phyloP scores from a whole-genome alignment of 208 protist species.

The Leishmania aethiopica region DNA sequence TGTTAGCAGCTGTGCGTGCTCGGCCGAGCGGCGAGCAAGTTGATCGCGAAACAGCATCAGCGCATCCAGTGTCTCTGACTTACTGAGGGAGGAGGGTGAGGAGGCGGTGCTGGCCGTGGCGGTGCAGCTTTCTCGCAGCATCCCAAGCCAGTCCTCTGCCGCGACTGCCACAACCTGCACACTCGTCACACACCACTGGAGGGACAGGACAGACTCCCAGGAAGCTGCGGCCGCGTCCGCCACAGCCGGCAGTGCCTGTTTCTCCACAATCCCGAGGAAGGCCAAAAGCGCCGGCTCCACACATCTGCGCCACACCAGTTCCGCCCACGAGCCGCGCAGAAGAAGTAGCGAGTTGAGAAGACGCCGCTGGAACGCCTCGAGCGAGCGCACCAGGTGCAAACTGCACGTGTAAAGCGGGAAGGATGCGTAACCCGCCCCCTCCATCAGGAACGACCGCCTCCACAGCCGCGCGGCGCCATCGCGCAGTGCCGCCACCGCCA shows the following conservation, averaged over 20 bases:
- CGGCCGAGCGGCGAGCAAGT: conserved; percentile 20
- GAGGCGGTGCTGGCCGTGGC: not conserved
- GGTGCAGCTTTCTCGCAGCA: conserved; percentile 29
- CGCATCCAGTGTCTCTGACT: conserved; percentile 24
- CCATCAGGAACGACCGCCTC: conserved; percentile 47
- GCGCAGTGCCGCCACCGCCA: conserved; percentile 35
- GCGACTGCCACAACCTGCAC: conserved; percentile 27
- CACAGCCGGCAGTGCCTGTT: not conserved
- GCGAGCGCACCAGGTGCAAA: conserved; percentile 48
- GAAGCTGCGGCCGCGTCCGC: not conserved
- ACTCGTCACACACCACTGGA: conserved; percentile 31
- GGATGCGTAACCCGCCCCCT: not conserved
- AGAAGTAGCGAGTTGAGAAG: conserved; percentile 40
- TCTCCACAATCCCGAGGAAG: conserved; percentile 24
- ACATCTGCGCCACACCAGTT: conserved; percentile 17
- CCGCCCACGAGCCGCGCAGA: conserved; percentile 7
- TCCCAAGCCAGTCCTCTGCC: conserved; percentile 42
- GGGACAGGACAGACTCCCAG: conserved; percentile 21
- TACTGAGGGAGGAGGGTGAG: not conserved
- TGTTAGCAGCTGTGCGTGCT: conserved; percentile 15
- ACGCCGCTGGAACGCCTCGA: conserved; percentile 62
- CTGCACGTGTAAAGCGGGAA: conserved; percentile 29
- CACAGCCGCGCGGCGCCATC: conserved; percentile 47
- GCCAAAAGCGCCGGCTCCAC: conserved; percentile 25
- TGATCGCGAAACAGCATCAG: conserved; percentile 24